Conservation (phyloP, 352 stramenopile species). For the Pythium rishiriense region DNA sequence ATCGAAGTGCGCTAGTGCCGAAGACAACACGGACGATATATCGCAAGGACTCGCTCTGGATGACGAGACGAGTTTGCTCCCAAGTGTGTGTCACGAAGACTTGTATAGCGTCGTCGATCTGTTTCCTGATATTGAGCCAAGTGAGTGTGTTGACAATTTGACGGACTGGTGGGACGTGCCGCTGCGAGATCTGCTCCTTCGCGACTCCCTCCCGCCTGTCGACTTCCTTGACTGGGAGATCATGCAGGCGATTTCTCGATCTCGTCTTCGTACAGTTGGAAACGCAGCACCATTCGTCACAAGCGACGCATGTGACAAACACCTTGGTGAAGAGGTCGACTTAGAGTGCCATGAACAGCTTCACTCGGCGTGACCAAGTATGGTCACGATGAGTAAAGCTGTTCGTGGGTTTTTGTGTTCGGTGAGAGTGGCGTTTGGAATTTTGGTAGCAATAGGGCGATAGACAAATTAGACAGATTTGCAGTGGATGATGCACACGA, state of each 20-base stretch:
- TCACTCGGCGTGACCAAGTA: background rate
- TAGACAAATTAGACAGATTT: background rate
- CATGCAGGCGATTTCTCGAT: constrained; percentile 31
- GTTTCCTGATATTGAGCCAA: constrained; percentile 30
- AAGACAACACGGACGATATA: background rate
- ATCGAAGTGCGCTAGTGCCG: background rate
- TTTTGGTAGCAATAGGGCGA: background rate
- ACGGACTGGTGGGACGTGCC: constrained; percentile 55
- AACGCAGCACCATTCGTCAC: background rate
- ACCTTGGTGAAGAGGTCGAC: constrained; percentile 20
- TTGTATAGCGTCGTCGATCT: constrained; percentile 30
- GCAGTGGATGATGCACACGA: background rate
- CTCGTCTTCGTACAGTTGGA: constrained; percentile 4
- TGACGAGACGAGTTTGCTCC: background rate
- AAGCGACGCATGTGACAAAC: background rate
- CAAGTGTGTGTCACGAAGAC: background rate
- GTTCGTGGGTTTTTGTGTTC: too few relatives aligned
- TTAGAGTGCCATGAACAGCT: constrained; percentile 36
- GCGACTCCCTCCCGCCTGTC: constrained; percentile 36
- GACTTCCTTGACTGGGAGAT: constrained; percentile 53
- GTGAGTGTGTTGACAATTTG: constrained; percentile 17
- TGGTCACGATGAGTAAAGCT: too few relatives aligned
- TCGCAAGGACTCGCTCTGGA: background rate
- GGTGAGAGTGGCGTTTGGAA: background rate
- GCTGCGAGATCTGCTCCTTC: constrained; percentile 40